Evolutionary conservation across 495 filamentous ascomycete genomes (phyloP), one percentile per base, ranked within the genome.

Genomic region (Tetracladium marchalianum): DNA sequence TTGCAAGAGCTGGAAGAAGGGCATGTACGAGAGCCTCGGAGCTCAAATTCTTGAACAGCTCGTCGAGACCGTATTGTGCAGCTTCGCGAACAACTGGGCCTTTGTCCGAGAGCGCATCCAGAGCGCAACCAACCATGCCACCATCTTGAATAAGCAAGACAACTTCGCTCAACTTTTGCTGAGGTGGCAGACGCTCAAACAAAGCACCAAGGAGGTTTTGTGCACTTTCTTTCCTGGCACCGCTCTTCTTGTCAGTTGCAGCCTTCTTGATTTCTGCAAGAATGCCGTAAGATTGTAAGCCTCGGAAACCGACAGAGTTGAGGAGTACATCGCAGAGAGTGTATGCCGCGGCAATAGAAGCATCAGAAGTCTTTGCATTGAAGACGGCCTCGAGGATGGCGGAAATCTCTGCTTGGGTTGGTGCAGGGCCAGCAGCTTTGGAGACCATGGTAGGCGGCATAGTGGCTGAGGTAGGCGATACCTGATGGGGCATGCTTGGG

Each of bases 201-300:
- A 99, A 61, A 44, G 92, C 92, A 43, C 92, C 93, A 37, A 96
- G 75, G 43, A 94, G 82, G 57, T 95, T 89, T 80, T 97, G 93
- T 41, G 90, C 85, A 60, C 92, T 87, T 65, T 97, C 92, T 47
- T 93, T 76, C 52, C 76, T 77, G 44, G 80, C 70, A 6, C 84
- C 84, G 67, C 82, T 89, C 72, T 98, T 98, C 78, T 96, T 98
- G 68, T 98, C 89, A 47, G 74, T 65, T 9, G 93, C 88, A 40
- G 84, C 87, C 70, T 95, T 95, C 65, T 83, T 84, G 57, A 92
- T 68, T 44, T 76, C 72, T 50, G 74, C 64, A 34, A 87, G 50
- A 50, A 95, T 66, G 57, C 82, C 82, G 69, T 96, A 94, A 38
- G 63, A 54, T 31, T 72, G 65, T 45, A 96, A 75, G 32, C 86